Evolutionary conservation across 73 alveolate genomes (phyloP).

Genomic region (Blepharisma stoltei): DNA sequence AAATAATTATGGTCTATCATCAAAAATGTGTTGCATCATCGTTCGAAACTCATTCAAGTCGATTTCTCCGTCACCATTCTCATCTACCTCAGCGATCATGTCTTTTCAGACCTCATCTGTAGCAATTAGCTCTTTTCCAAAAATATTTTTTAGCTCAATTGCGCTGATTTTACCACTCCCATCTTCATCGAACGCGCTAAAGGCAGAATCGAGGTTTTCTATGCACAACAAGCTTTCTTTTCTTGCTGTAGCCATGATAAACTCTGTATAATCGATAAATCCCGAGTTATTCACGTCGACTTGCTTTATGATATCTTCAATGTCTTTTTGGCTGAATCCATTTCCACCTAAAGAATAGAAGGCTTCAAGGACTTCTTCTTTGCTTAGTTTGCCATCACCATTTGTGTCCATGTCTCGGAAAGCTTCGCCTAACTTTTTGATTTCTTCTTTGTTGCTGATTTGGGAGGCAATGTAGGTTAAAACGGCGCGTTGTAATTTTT

Average conservation of each 20-base stretch:
- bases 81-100: slow-evolving; percentile 10
- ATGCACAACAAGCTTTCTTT: background rate
- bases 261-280: background rate
- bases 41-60: slow-evolving; percentile 24
- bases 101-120: slow-evolving; percentile 4
- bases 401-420: slow-evolving; percentile 56
- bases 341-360: background rate
- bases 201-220: slow-evolving; percentile 27
- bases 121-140: background rate
- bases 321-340: background rate
- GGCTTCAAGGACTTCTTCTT: slow-evolving; percentile 37
- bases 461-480: slow-evolving; percentile 81
- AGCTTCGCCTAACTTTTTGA: slow-evolving; percentile 61
- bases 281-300: slow-evolving; percentile 7
- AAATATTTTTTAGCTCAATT: background rate
- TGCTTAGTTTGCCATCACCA: slow-evolving; percentile 45
- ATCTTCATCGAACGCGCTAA: slow-evolving; percentile 17
- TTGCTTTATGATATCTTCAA: background rate
- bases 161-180: slow-evolving; percentile 14
- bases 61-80: slow-evolving; percentile 28
- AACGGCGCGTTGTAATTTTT: slow-evolving; percentile 80
- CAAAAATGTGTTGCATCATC: background rate
- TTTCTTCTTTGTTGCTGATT: slow-evolving; percentile 72
- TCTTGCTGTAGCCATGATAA: background rate
- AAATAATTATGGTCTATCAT: too few species aligned